Percentiles rank a stretch among this genome's conserved stretches.
These are phyloP conservation scores for Pelargonium fulgidum DNA, from an alignment of 441 rosid genomes.

Conservation along the genomic window DNA sequence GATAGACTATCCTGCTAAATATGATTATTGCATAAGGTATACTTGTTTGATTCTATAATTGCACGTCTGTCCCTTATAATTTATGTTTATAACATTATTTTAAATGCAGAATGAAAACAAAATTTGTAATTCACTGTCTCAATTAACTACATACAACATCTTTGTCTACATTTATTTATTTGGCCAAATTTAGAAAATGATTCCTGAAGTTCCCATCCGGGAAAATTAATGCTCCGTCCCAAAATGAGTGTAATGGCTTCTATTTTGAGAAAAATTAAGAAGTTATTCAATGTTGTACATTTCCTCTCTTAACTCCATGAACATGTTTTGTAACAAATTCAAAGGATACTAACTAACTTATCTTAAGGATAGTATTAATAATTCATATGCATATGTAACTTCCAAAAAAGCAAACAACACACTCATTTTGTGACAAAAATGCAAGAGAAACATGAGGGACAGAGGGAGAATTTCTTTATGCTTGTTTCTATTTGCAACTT, in stretches of 20 bases:
- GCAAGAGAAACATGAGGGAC: too few species aligned
- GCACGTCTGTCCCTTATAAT: not conserved
- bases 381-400: too few species aligned
- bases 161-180: not conserved
- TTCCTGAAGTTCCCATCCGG: not conserved
- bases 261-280: too few species aligned
- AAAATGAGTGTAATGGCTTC: too few species aligned
- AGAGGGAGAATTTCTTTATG: not conserved
- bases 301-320: too few species aligned
- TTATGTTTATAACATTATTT: not conserved
- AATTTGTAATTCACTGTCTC: not conserved
- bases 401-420: too few species aligned
- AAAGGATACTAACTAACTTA: too few species aligned
- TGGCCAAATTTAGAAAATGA: not conserved
- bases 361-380: too few species aligned
- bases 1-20: constrained; percentile 72
- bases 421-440: too few species aligned
- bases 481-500: not conserved
- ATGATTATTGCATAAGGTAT: constrained; percentile 73
- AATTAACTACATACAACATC: not conserved
- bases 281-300: too few species aligned
- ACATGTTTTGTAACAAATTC: too few species aligned
- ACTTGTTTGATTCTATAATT: constrained; percentile 15
- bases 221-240: too few species aligned
- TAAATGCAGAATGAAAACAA: not conserved